Evolutionary conservation across 805 yeast species (phyloP), one percentile per base, ranked within the genome.

Genomic region (Candida ficus): DNA sequence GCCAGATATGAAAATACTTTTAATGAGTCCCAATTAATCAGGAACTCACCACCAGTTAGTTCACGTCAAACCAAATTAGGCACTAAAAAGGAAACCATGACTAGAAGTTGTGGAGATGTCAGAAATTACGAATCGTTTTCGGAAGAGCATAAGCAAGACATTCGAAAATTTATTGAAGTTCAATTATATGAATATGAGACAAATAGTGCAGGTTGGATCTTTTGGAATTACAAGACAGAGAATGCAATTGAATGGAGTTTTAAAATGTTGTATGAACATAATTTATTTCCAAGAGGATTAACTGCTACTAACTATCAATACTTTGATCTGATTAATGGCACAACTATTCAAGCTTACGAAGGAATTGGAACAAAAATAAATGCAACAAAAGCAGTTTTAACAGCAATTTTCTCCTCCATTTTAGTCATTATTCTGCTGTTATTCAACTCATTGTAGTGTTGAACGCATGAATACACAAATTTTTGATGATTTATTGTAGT

Each of bases 141-240:
- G 2, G 49, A 56, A 4, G 53, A 61, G 13, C 68, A 71, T 35
- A 71, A 62, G 42, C 52, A 47, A 4, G 59, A 74, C 31, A 72
- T 75, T 9, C 64, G 86, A 42, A 71, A 67, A 51, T 73, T 71
- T 46, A 66, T 81, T 29, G 86, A 81, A 52, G 76, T 74, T 30
- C 88, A 82, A 53, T 54, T 81, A 39, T 75, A 76, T 36, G 66
- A 75, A 22, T 81, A 68, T 54, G 63, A 63, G 17, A 52, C 56
- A n/a, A 49, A 63, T 39, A 64, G 70, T 27, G 62, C 63, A 10
- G 88, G 88, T 0, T 81, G 80, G 76, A 72, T 80, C 29, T 81
- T 80, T 52, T 82, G 88, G 89, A 76, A 78, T 50, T 80, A 71
- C 64, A 80, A 79, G 55, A 80, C 86, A 0, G 89, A 82, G 52